Evolutionary conservation across 2,329 filamentous ascomycete genomes (phyloP).

Genomic region (Alternaria metachromatica): DNA sequence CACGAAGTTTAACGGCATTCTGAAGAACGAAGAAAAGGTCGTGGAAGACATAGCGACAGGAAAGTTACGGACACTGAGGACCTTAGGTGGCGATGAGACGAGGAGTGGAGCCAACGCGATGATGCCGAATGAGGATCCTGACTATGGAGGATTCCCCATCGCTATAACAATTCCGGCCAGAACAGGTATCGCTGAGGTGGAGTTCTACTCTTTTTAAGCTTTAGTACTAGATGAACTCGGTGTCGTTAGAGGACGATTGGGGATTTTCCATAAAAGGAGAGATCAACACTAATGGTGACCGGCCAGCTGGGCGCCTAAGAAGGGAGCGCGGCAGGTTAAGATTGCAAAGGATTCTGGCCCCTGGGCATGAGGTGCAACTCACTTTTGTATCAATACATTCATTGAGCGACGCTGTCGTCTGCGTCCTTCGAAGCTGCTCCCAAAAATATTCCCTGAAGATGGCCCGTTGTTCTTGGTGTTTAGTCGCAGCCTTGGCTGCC

Average conservation of each 20-base stretch:
- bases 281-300: background rate
- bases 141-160: conserved; percentile 64
- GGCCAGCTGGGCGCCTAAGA: background rate
- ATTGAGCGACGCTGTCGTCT: background rate
- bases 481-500: background rate
- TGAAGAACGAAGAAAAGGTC: conserved; percentile 53
- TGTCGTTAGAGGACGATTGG: background rate
- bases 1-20: conserved; percentile 53
- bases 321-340: background rate
- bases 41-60: conserved; percentile 46
- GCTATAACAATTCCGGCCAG: conserved; percentile 61
- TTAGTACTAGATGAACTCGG: background rate
- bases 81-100: conserved; percentile 56
- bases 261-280: background rate
- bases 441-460: background rate
- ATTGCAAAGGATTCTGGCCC: background rate
- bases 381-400: background rate
- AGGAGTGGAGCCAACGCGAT: conserved; percentile 57
- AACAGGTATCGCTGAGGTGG: conserved; percentile 45
- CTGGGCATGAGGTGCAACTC: background rate
- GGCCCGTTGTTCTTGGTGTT: background rate
- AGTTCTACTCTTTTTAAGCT: conserved; percentile 11
- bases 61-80: conserved; percentile 46
- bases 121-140: conserved; percentile 64
- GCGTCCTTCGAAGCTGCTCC: background rate